Conservation (phyloP, 768 basidiomycete species). For the Chalciporus sphaerocephalus region DNA sequence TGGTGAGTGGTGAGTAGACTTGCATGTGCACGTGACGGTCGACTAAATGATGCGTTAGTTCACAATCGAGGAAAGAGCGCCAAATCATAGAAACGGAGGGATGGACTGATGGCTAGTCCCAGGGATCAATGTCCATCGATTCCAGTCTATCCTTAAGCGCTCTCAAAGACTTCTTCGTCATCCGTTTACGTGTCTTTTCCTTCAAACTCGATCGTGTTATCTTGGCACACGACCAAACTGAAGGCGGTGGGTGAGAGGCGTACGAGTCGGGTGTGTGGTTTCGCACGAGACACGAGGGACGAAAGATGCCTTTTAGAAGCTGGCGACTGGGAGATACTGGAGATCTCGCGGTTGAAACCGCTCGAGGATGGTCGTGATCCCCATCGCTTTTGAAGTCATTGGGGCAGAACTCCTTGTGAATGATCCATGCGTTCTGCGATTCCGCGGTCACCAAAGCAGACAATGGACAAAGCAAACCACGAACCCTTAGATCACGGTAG, state of each 20-base stretch:
- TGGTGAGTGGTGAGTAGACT: no score
- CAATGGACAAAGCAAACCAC: neutral
- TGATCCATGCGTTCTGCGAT: neutral
- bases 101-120: no score
- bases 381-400: no score
- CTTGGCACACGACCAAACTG: slow-evolving; percentile 18
- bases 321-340: neutral
- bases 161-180: slow-evolving; percentile 10
- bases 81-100: no score
- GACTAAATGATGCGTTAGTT: no score
- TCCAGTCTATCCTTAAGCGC: slow-evolving; percentile 8
- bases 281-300: slow-evolving; percentile 1
- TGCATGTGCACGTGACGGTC: no score
- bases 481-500: slow-evolving; percentile 2
- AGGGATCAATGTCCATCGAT: slow-evolving; percentile 12
- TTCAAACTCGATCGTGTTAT: slow-evolving; percentile 15
- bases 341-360: no score
- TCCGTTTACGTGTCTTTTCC: slow-evolving; percentile 1
- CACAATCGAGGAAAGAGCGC: no score
- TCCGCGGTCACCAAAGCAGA: neutral
- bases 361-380: no score
- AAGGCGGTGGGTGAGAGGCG: neutral
- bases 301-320: neutral
- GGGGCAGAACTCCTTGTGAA: no score
- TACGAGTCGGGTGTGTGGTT: neutral